Evolutionary conservation across 345 rosid genomes (phyloP).

Genomic region (Alliaria petiolata): DNA sequence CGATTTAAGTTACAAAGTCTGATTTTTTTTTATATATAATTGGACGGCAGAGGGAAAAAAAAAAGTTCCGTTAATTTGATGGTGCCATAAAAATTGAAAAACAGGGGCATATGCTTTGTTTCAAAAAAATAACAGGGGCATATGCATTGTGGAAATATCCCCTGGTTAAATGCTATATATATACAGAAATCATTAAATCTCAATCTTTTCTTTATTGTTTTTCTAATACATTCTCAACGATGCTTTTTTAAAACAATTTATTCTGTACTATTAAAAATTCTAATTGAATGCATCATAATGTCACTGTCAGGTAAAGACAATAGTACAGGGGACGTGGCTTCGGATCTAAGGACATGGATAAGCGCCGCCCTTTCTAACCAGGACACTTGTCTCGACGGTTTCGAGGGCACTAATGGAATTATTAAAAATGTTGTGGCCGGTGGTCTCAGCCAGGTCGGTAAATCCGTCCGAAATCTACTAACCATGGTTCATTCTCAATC

Average conservation of each 20-base stretch:
- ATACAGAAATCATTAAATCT: too few species aligned
- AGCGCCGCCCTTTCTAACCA: slow-evolving; percentile 76
- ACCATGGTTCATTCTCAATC: slow-evolving; percentile 45
- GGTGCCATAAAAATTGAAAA: not conserved
- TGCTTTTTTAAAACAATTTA: too few species aligned
- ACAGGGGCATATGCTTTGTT: not conserved
- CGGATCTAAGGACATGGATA: slow-evolving; percentile 72
- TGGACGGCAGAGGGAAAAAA: not conserved
- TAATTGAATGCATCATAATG: not conserved
- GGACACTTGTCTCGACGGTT: slow-evolving; percentile 82
- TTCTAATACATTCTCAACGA: too few species aligned
- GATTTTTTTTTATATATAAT: not conserved
- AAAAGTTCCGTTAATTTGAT: not conserved
- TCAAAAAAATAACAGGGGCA: too few species aligned
- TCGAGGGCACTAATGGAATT: slow-evolving; percentile 53
- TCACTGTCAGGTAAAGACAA: slow-evolving; percentile 53
- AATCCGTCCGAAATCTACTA: slow-evolving; percentile 48
- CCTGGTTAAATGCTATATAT: too few species aligned
- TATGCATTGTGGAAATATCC: too few species aligned
- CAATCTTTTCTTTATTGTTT: too few species aligned
- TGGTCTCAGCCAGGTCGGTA: slow-evolving; percentile 48
- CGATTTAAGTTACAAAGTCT: not conserved
- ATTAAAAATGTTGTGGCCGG: slow-evolving; percentile 47
- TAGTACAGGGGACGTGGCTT: slow-evolving; percentile 59
- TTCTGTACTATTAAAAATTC: not conserved